phyloP scores from a whole-genome alignment of 192 early-diverging fungal species.

The Backusella tuberculispora region DNA sequence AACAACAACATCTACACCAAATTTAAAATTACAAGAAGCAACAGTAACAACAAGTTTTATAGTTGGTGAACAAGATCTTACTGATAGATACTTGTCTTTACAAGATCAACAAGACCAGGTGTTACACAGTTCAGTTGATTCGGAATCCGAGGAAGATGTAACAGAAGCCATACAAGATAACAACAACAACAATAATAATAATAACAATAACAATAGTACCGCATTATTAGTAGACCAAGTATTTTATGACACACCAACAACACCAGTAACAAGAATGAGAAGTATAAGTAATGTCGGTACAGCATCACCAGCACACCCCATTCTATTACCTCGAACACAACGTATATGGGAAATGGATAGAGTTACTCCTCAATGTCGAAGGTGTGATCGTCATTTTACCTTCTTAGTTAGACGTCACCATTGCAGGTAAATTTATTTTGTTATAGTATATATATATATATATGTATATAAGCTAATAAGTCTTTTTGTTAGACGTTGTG shows the following conservation, averaged over 20 bases:
- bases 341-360: slow-evolving; percentile 80
- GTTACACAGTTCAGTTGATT: not conserved
- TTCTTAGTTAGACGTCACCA: slow-evolving; percentile 88
- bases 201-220: not conserved
- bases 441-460: not conserved
- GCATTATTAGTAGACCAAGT: not conserved
- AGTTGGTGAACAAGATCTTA: not conserved
- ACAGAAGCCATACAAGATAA: not conserved
- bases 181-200: not conserved
- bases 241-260: not conserved
- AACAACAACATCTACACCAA: no score
- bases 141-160: slow-evolving; percentile 3
- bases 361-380: slow-evolving; percentile 65
- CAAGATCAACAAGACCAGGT: not conserved
- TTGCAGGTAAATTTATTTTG: slow-evolving; percentile 47
- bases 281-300: not conserved
- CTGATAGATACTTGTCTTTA: not conserved
- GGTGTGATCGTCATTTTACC: slow-evolving; percentile 71
- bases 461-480: not conserved
- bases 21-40: not conserved
- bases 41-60: not conserved
- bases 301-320: not conserved
- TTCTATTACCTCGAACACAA: not conserved
- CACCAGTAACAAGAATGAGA: not conserved
- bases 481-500: slow-evolving; percentile 68